Evolutionary conservation across 1,284 basidiomycete species (phyloP).

Genomic region (Apiotrichum veenhuisii): DNA sequence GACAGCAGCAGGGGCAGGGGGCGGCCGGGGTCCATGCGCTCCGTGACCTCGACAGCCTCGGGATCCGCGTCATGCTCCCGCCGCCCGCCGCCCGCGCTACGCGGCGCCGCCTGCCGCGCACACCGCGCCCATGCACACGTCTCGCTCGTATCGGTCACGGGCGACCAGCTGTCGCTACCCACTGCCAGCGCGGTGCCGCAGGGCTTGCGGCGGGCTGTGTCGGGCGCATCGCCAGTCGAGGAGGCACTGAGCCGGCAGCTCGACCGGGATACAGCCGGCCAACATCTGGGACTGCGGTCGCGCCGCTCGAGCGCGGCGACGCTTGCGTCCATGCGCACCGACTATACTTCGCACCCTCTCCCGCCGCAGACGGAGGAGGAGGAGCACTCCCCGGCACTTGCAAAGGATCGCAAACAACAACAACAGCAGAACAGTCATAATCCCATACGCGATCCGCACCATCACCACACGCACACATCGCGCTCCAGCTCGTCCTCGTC

Average conservation of each 20-base stretch:
- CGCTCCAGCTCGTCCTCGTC: not conserved
- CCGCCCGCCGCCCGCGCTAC: constrained; percentile 17
- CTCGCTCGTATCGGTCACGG: constrained; percentile 37
- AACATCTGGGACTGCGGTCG: constrained; percentile 40
- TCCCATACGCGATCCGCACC: too few relatives aligned
- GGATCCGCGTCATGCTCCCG: not conserved
- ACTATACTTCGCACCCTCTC: not conserved
- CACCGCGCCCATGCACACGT: constrained; percentile 29
- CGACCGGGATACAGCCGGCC: constrained; percentile 39
- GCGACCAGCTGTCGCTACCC: constrained; percentile 18
- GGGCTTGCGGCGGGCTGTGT: constrained; percentile 9
- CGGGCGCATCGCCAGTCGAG: constrained; percentile 19
- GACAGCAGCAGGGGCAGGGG: not conserved
- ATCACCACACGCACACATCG: not conserved
- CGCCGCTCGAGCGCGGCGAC: constrained; percentile 35
- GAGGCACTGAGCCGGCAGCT: constrained; percentile 39
- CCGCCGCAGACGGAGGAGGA: constrained; percentile 4
- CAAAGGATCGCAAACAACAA: too few relatives aligned
- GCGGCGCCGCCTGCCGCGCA: constrained; percentile 14
- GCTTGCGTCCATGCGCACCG: constrained; percentile 18
- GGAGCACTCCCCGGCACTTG: too few relatives aligned
- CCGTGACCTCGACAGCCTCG: not conserved
- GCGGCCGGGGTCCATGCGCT: not conserved
- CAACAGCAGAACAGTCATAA: too few relatives aligned
- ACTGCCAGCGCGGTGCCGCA: not conserved